These are phyloP conservation scores for Ceratocystis albifundus DNA, from an alignment of 2,329 filamentous ascomycete species.

Conservation along the genomic window DNA sequence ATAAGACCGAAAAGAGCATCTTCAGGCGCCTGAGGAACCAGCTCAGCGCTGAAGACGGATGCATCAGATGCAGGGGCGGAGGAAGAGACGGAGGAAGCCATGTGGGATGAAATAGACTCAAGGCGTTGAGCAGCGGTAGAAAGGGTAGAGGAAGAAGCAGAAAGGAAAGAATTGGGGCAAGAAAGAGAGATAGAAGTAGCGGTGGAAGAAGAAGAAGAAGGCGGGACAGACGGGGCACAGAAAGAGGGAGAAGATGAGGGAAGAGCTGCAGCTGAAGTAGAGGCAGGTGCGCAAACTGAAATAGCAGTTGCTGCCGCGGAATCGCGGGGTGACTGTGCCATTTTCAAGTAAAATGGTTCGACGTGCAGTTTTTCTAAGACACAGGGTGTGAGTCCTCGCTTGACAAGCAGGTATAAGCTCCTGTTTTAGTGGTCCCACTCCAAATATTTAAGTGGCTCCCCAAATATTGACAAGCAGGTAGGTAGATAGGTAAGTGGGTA, in stretches of 20 bases:
- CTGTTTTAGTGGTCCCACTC: neutral
- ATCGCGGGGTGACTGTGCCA: constrained; percentile 20
- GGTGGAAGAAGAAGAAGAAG: neutral
- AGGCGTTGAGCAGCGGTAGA: constrained; percentile 36
- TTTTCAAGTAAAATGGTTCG: constrained; percentile 21
- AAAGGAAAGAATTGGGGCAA: constrained; percentile 26
- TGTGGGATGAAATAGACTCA: constrained; percentile 54
- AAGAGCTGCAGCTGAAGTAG: neutral
- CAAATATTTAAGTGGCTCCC: constrained; percentile 2
- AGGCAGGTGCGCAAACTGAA: neutral
- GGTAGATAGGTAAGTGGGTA: too few species aligned
- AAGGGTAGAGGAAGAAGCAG: constrained; percentile 26
- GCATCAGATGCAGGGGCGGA: constrained; percentile 29
- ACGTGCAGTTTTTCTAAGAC: neutral
- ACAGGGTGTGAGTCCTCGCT: constrained; percentile 18
- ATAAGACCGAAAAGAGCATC: constrained; percentile 91
- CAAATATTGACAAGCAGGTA: neutral
- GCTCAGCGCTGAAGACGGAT: constrained; percentile 62
- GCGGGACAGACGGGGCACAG: neutral
- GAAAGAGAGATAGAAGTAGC: neutral
- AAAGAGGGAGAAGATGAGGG: constrained; percentile 8
- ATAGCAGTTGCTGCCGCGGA: constrained; percentile 26
- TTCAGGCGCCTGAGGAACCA: constrained; percentile 81
- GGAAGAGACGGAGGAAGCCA: constrained; percentile 28
- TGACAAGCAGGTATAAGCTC: constrained; percentile 5